Base-by-base conservation (phyloP, 768 basidiomycete species). In the Macrolepiota albuminosa region DNA sequence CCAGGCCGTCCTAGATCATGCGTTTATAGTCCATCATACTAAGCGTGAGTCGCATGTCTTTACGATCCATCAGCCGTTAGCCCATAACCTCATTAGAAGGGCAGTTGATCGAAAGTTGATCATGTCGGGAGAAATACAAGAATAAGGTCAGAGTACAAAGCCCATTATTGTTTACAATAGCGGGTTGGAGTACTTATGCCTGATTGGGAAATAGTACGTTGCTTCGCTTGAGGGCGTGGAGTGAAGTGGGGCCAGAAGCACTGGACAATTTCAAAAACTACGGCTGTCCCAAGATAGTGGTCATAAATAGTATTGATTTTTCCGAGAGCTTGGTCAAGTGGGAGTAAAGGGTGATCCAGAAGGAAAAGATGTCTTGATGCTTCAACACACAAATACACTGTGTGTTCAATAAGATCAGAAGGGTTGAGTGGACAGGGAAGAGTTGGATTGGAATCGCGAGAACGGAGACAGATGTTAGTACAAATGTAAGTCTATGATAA, bases 271-370 rank as follows among this genome's bases (percentile, higher is more conserved):
- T 13, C 14, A 37, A 51, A 5, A 21, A n/a, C 26, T 14, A 29
- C 16, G 37, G 16, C 1, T 8, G 7, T 24, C 9, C 9, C 52
- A 40, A 40, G 26, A 3, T 42, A 11, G 18, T 31, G 53, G 16
- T 18, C 6, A 53, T 26, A 16, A 39, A 26, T 50, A 37, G 6
- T 6, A 29, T 26, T n/a, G 26, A 8, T 9, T 40, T 8, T 37
- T 53, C 51, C 21, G 2, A 40, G 18, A 10, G 29, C 18, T 40
- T 31, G 26, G 18, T 4, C 49, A 37, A 53, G 34, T 45, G 52
- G 54, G 53, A 52, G 37, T 29, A 26, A n/a, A 56, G 49, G 48
- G 54, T 24, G 40, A 57, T 57, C 24, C 57, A 13, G 14, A 50
- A 45, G 24, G 39, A 26, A 39, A 26, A 9, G 37, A 53, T 54